Evolutionary conservation across 2,329 filamentous ascomycete species (phyloP).

Genomic region (Fusarium begoniae): DNA sequence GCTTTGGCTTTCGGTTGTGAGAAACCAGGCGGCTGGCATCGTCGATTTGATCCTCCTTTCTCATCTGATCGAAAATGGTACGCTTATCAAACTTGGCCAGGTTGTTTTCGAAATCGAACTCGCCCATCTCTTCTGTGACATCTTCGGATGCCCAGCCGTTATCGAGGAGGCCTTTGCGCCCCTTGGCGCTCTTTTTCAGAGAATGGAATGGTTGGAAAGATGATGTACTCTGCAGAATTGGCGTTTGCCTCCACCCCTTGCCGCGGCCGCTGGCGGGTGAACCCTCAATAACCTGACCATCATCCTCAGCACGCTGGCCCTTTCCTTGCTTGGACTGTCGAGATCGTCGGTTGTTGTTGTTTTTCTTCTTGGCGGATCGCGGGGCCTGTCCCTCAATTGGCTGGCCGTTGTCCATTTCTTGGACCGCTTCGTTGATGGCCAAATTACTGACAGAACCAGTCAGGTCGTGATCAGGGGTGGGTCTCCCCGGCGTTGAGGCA

Average conservation of each 20-base stretch:
- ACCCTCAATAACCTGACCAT: constrained; percentile 36
- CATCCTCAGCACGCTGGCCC: constrained; percentile 41
- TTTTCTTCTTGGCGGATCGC: constrained; percentile 46
- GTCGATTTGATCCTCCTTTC: constrained; percentile 87
- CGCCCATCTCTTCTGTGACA: constrained; percentile 91
- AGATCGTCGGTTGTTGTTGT: constrained; percentile 43
- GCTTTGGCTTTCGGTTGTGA: constrained; percentile 78
- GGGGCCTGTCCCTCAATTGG: constrained; percentile 32
- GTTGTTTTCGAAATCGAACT: constrained; percentile 92
- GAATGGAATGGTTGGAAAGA: constrained; percentile 71
- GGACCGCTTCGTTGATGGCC: constrained; percentile 26
- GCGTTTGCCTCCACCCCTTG: constrained; percentile 68
- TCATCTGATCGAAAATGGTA: constrained; percentile 89
- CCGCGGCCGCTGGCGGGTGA: constrained; percentile 51
- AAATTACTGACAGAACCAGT: constrained; percentile 43
- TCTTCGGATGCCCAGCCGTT: constrained; percentile 97
- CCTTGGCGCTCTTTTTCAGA: constrained; percentile 65
- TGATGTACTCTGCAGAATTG: constrained; percentile 66
- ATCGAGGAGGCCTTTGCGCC: constrained; percentile 58
- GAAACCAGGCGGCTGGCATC: constrained; percentile 90
- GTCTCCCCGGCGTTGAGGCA: constrained; percentile 26
- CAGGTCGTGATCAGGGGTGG: constrained; percentile 39
- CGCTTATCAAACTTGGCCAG: constrained; percentile 96
- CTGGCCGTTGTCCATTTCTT: constrained; percentile 31
- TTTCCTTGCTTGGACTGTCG: constrained; percentile 48